A percentile compares a stretch with the other conserved stretches of the same genome.
Evolutionary conservation across 1,284 basidiomycete genomes (phyloP).

Genomic region (Ustilago xerochloae): DNA sequence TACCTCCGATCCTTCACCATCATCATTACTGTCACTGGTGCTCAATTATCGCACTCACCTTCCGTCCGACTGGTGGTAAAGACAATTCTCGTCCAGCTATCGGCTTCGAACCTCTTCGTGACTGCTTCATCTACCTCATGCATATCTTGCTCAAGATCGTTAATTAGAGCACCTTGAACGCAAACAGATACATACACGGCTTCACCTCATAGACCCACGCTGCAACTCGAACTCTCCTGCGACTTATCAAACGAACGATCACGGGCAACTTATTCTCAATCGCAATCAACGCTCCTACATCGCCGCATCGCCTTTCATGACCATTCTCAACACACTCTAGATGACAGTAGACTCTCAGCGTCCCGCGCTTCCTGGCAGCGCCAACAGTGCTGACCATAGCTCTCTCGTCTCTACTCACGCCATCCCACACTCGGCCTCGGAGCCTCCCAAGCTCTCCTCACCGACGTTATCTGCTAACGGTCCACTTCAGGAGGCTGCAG

Average conservation of each 20-base stretch:
- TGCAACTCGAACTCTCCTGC: too few species aligned
- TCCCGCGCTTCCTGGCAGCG: not conserved
- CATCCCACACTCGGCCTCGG: constrained; percentile 32
- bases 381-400: not conserved
- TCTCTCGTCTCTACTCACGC: constrained; percentile 17
- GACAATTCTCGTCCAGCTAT: too few species aligned
- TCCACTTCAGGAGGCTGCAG: not conserved
- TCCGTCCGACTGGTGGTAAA: too few species aligned
- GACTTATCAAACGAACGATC: too few species aligned
- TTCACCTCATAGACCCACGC: too few species aligned
- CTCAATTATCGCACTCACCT: too few species aligned
- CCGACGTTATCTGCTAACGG: not conserved
- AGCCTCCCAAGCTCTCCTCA: constrained; percentile 11
- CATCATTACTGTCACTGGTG: too few species aligned
- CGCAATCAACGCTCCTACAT: not conserved
- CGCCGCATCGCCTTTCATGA: not conserved
- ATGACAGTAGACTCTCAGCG: constrained; percentile 9
- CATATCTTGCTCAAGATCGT: not conserved
- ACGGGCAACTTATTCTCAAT: not conserved
- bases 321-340: not conserved
- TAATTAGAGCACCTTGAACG: too few species aligned
- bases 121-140: not conserved
- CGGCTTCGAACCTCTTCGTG: too few species aligned
- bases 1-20: too few species aligned
- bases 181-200: too few species aligned